Base-by-base conservation (phyloP, 73 alveolate species). In the Paramecium biaurelia region DNA sequence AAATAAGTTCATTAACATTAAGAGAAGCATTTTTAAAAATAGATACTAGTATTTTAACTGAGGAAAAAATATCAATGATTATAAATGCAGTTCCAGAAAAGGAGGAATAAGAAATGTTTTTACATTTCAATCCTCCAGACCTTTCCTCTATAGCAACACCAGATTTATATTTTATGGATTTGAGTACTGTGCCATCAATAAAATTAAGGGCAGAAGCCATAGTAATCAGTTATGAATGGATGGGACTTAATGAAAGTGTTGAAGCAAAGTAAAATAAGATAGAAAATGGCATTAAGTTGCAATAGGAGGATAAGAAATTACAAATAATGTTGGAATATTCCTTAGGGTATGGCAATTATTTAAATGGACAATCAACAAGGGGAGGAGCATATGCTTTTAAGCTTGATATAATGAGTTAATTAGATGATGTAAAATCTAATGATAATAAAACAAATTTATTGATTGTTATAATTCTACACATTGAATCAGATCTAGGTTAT, bases 351-450 rank as follows among this genome's bases (percentile, higher is more conserved):
- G 90, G 90, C 4, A 79, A 79, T 79, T 79, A 79, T 45, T 79
- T 79, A 79, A 79, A 79, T 45, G 90, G 90, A 23, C 30, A 79
- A 79, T 21, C 76, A 12, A 34, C 70, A 24, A 79, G 74, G 7
- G 90, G 90, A n/a, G 90, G 90, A 30, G 90, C 90, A 12, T 43
- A 28, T 79, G 90, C 90, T 7, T 79, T 79, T 47, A 79, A 79
- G 7, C 30, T 79, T 20, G 90, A 79, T 47, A 79, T 79, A 10
- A 79, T 79, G 90, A 42, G 76, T 43, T 34, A 79, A 43, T 79
- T 79, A 42, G 90, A 79, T 42, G 90, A 79, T 79, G 90, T 79
- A 12, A 79, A 79, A 45, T 79, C 90, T 2, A 79, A 79, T 45
- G 90, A 79, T 79, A 79, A 79, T 79, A 79, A 79, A 79, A 79